These are phyloP conservation scores for Cryoendolithus antarcticus DNA, from an alignment of 2,329 filamentous ascomycete species.

Conservation along the genomic window DNA sequence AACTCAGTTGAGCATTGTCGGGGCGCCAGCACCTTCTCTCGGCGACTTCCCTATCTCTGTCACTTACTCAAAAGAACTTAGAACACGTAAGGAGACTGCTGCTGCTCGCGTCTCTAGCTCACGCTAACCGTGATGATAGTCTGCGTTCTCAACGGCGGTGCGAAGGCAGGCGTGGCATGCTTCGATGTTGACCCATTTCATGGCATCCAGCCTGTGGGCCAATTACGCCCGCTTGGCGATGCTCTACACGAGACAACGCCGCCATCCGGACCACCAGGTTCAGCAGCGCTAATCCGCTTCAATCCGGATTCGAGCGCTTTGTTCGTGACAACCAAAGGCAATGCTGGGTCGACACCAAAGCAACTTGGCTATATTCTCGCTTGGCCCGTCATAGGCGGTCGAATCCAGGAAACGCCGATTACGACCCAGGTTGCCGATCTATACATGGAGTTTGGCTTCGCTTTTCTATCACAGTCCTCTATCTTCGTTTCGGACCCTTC, in stretches of 20 bases:
- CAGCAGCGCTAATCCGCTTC: conserved; percentile 9
- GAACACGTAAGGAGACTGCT: neutral
- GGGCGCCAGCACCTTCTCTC: conserved; percentile 5
- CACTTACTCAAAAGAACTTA: conserved; percentile 7
- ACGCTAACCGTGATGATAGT: neutral
- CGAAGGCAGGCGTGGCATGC: conserved; percentile 9
- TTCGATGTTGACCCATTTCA: conserved; percentile 5
- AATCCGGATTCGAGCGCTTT: conserved; percentile 10
- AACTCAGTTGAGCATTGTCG: conserved; percentile 4
- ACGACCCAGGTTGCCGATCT: conserved; percentile 4
- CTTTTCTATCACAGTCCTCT: conserved; percentile 2
- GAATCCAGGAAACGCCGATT: too few relatives aligned
- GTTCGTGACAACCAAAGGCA: conserved; percentile 9
- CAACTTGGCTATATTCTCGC: conserved; percentile 6
- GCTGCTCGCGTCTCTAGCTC: too few relatives aligned
- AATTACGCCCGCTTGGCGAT: neutral
- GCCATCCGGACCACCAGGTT: conserved; percentile 6
- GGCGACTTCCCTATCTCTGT: conserved; percentile 11
- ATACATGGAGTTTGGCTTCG: conserved; percentile 7
- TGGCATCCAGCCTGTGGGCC: conserved; percentile 1
- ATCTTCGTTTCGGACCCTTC: conserved; percentile 10
- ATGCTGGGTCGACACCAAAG: conserved; percentile 3
- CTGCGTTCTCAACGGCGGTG: conserved; percentile 10
- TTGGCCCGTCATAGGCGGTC: conserved; percentile 7
- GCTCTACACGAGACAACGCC: conserved; percentile 9